Conservation (phyloP, 2,329 filamentous ascomycete genomes). For the Fusarium tupiense region DNA sequence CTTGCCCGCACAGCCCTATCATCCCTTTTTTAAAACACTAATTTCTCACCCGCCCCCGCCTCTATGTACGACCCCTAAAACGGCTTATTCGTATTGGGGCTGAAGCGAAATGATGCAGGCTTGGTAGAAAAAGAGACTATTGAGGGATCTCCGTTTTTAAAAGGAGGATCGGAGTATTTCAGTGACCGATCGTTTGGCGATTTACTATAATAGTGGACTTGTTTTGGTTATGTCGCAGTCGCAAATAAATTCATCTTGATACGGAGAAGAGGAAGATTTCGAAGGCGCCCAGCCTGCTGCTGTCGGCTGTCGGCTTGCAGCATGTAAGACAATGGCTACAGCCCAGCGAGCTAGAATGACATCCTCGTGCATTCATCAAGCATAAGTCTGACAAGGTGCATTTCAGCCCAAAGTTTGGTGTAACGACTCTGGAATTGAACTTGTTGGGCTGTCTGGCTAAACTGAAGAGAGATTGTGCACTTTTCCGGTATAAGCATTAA, state of each 20-base stretch:
- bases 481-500: no score
- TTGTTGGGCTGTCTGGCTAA: no score
- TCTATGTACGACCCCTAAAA: neutral
- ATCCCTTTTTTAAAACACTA: neutral
- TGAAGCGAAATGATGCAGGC: neutral
- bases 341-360: neutral
- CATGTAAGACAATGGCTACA: neutral
- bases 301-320: neutral
- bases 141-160: neutral
- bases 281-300: neutral
- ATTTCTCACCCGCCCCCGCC: slow-evolving; percentile 12
- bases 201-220: fast-evolving
- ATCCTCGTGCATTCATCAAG: no score
- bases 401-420: neutral
- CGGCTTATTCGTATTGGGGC: neutral
- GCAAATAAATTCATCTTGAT: neutral
- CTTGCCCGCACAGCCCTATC: neutral
- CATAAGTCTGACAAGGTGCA: neutral
- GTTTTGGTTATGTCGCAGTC: fast-evolving
- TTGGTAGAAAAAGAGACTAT: neutral
- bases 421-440: no score
- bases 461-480: no score
- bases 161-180: neutral
- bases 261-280: fast-evolving
- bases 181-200: neutral